These are phyloP conservation scores for Microdochium nivale DNA, from an alignment of 2,329 filamentous ascomycete species.

Conservation along the genomic window DNA sequence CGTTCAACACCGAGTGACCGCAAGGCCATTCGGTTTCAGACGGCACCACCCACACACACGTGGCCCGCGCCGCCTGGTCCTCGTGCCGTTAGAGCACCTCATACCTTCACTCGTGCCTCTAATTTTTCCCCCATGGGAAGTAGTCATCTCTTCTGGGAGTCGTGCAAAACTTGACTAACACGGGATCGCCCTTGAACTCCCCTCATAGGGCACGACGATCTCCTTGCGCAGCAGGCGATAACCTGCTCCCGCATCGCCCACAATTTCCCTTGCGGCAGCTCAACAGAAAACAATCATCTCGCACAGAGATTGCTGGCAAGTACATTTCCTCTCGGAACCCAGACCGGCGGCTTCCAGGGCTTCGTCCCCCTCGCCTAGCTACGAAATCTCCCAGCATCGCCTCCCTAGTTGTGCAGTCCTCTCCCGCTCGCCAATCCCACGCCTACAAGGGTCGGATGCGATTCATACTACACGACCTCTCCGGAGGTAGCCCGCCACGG, in stretches of 20 bases:
- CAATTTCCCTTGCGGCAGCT: constrained; percentile 10
- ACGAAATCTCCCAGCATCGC: constrained; percentile 2
- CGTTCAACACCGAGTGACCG: constrained; percentile 11
- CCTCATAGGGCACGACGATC: constrained; percentile 9
- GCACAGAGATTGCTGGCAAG: no score
- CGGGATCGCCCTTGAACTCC: not conserved
- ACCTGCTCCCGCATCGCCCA: constrained; percentile 11
- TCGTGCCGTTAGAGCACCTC: constrained; percentile 13
- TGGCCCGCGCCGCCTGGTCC: constrained; percentile 10
- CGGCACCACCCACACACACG: constrained; percentile 4
- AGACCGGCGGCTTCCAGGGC: constrained; percentile 10
- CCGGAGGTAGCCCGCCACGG: constrained; percentile 26
- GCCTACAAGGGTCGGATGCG: constrained; percentile 6
- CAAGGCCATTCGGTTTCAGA: constrained; percentile 6
- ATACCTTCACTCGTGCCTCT: constrained; percentile 11
- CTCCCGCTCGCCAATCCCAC: no score
- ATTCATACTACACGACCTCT: constrained; percentile 32
- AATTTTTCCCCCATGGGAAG: not conserved
- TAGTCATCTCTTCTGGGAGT: not conserved
- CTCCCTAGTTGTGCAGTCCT: constrained; percentile 12
- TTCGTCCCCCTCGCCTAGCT: constrained; percentile 5
- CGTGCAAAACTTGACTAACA: not conserved
- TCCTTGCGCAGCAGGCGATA: constrained; percentile 16
- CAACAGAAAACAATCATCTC: not conserved
- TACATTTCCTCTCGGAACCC: not conserved